Conservation (phyloP, 73 alveolate species). For the Paramecium biaurelia region DNA sequence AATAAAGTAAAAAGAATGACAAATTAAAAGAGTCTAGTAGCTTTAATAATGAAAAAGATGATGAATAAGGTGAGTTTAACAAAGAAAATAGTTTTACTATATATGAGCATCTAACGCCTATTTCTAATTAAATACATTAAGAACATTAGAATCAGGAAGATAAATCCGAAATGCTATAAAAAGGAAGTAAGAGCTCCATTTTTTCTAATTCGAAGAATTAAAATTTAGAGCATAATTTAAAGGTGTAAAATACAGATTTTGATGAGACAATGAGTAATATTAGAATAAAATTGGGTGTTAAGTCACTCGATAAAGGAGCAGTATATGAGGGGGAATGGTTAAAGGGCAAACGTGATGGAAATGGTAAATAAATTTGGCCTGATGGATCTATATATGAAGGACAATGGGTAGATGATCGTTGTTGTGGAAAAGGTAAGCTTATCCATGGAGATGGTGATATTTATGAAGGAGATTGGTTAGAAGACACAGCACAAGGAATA, state of each 20-base stretch:
- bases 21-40: neutral
- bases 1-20: neutral
- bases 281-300: neutral
- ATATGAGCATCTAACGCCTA: neutral
- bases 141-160: neutral
- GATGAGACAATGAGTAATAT: neutral
- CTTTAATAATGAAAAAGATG: neutral
- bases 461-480: slow-evolving; percentile 75
- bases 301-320: neutral
- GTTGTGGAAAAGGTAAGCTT: slow-evolving; percentile 76
- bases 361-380: slow-evolving; percentile 74
- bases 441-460: slow-evolving; percentile 75
- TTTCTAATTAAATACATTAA: neutral
- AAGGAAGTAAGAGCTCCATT: neutral
- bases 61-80: neutral
- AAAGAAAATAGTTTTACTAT: neutral
- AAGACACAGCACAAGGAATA: slow-evolving; percentile 74
- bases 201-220: neutral
- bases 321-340: slow-evolving; percentile 75
- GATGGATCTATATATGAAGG: slow-evolving; percentile 83
- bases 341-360: slow-evolving; percentile 74
- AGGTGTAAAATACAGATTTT: neutral
- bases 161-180: neutral
- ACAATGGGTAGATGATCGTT: slow-evolving; percentile 70
- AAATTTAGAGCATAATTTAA: neutral